Conservation (phyloP, 2,329 filamentous ascomycete genomes). For the Dactylonectria macrodidyma region DNA sequence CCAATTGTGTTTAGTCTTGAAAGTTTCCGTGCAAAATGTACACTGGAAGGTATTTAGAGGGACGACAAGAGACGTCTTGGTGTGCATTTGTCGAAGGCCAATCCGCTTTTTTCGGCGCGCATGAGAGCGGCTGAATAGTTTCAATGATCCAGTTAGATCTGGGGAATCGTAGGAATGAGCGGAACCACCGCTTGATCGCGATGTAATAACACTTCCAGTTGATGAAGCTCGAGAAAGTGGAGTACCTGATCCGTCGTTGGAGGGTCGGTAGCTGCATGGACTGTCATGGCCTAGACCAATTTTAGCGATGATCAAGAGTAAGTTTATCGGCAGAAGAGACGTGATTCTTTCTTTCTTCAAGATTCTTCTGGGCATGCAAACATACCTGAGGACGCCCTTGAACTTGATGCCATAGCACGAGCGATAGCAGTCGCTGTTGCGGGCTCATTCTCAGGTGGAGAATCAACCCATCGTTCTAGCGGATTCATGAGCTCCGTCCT, state of each 20-base stretch:
- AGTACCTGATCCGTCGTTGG: slow-evolving; percentile 7
- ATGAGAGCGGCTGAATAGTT: background rate
- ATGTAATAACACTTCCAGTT: slow-evolving; percentile 39
- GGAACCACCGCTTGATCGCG: slow-evolving; percentile 31
- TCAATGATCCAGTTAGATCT: slow-evolving; percentile 1
- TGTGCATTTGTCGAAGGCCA: slow-evolving; percentile 13
- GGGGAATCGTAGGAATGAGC: slow-evolving; percentile 29
- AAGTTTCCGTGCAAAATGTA: slow-evolving; percentile 60
- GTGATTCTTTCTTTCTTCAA: background rate
- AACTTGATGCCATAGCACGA: slow-evolving; percentile 34
- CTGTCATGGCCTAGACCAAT: background rate
- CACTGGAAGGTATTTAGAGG: slow-evolving; percentile 51
- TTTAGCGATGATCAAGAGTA: background rate
- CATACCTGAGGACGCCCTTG: slow-evolving; percentile 8
- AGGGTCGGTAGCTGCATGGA: slow-evolving; percentile 6
- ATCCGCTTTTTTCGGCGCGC: slow-evolving; percentile 17
- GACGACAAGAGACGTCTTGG: slow-evolving; percentile 4
- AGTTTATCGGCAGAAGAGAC: background rate
- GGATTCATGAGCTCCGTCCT: slow-evolving; percentile 34
- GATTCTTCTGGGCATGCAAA: background rate
- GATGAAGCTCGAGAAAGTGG: slow-evolving; percentile 35
- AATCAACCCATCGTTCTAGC: slow-evolving; percentile 47
- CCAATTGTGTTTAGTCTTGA: slow-evolving; percentile 61
- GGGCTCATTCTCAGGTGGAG: slow-evolving; percentile 49
- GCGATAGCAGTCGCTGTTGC: slow-evolving; percentile 47